Conservation (phyloP, 2,329 filamentous ascomycete genomes). For the Botrytis elliptica region DNA sequence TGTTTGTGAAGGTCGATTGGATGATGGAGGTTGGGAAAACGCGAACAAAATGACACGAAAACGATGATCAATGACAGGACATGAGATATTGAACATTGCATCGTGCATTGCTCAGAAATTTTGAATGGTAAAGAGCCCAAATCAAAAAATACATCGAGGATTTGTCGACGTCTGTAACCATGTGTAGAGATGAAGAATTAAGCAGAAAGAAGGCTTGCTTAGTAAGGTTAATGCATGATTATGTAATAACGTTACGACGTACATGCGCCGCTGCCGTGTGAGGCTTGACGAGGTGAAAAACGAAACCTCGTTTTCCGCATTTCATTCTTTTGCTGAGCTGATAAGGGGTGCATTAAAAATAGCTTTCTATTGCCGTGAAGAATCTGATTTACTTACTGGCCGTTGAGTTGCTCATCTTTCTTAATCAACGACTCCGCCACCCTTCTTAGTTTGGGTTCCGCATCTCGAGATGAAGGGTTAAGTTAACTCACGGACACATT, state of each 20-base stretch:
- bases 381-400: neutral
- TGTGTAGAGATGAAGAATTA: neutral
- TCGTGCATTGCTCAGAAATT: neutral
- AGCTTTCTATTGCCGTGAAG: too few relatives aligned
- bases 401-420: neutral
- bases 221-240: neutral
- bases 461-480: neutral
- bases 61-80: neutral
- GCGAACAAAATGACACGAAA: neutral
- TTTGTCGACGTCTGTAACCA: neutral
- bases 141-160: neutral
- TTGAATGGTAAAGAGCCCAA: neutral
- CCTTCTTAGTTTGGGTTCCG: neutral
- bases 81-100: neutral
- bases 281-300: neutral
- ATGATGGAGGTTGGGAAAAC: neutral
- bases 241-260: neutral
- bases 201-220: neutral
- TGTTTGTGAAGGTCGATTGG: neutral
- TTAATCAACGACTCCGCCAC: neutral
- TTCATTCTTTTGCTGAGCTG: neutral
- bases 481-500: neutral
- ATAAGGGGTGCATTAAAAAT: neutral
- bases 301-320: neutral
- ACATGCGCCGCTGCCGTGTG: neutral